A percentile compares a stretch with the other conserved stretches of the same genome.
phyloP scores from a whole-genome alignment of 495 filamentous ascomycete species.

The Cercophora sp. region DNA sequence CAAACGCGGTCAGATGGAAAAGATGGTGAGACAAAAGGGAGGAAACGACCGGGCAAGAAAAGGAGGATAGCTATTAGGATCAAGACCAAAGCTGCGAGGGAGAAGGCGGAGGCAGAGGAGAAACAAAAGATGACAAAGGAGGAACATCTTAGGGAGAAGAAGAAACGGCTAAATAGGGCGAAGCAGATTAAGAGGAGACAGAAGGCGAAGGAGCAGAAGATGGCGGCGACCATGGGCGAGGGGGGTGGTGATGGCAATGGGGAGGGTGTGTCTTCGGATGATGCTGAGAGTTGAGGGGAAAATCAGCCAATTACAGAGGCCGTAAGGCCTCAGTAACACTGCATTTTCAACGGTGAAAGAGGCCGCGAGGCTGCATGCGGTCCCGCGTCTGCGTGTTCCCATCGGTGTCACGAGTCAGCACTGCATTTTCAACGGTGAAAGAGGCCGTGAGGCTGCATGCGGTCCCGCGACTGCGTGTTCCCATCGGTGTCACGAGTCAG shows the following conservation, averaged over 20 bases:
- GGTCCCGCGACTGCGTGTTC: too few relatives aligned
- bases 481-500: too few relatives aligned
- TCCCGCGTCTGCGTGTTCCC: too few relatives aligned
- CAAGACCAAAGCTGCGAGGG: constrained; percentile 27
- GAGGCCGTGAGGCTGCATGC: too few relatives aligned
- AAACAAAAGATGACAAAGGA: constrained; percentile 38
- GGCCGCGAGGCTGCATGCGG: too few relatives aligned
- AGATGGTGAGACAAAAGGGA: constrained; percentile 19
- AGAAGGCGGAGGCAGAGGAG: constrained; percentile 23
- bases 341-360: too few relatives aligned
- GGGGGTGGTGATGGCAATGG: constrained; percentile 13
- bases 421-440: too few relatives aligned
- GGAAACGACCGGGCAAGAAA: constrained; percentile 52
- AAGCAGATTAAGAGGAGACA: constrained; percentile 49
- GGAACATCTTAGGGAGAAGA: constrained; percentile 49
- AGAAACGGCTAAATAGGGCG: constrained; percentile 48
- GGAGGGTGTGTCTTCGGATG: not conserved
- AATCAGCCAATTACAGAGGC: too few relatives aligned
- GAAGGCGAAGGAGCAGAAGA: constrained; percentile 49
- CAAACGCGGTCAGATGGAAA: not conserved
- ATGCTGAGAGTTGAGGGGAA: constrained; percentile 2
- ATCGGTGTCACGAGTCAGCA: too few relatives aligned
- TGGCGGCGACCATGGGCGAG: constrained; percentile 24
- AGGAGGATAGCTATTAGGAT: constrained; percentile 43
- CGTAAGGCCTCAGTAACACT: too few relatives aligned